Conservation (phyloP, 2,329 filamentous ascomycete genomes). For the Corynespora cassiicola region DNA sequence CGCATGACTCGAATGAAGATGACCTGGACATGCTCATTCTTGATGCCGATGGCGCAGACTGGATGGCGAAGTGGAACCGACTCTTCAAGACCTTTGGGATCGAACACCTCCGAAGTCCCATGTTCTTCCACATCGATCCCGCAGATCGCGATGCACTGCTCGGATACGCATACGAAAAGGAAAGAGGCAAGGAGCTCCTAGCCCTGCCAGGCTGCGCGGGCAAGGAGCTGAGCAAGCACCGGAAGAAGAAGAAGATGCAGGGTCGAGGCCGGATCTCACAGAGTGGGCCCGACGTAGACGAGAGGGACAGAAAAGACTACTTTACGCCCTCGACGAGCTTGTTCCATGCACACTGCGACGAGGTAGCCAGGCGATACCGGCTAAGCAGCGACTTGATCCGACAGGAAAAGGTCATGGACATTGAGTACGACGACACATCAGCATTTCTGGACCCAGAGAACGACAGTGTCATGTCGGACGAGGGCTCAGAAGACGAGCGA, state of each 20-base stretch:
- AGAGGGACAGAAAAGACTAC: constrained; percentile 56
- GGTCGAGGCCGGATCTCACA: constrained; percentile 52
- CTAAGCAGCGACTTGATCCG: constrained; percentile 64
- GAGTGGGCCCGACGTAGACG: constrained; percentile 48
- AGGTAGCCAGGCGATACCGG: constrained; percentile 48
- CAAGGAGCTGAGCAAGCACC: constrained; percentile 81
- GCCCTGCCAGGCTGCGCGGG: constrained; percentile 79
- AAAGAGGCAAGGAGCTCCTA: constrained; percentile 67
- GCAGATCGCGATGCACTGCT: constrained; percentile 76
- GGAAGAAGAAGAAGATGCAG: constrained; percentile 67
- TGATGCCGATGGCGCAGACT: constrained; percentile 67
- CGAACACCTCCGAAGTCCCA: constrained; percentile 74
- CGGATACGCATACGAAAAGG: constrained; percentile 69
- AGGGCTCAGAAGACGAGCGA: constrained; percentile 39
- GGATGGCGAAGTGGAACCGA: constrained; percentile 75
- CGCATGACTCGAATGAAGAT: constrained; percentile 10
- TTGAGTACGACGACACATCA: constrained; percentile 63
- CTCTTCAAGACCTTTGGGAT: constrained; percentile 75
- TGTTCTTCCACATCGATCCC: constrained; percentile 85
- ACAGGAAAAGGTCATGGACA: constrained; percentile 65
- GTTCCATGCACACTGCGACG: constrained; percentile 51
- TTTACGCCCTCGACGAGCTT: constrained; percentile 48
- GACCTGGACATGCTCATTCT: constrained; percentile 61
- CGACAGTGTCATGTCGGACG: constrained; percentile 24
- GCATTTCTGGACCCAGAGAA: constrained; percentile 23